A percentile compares a stretch with the other conserved stretches of the same genome.
Evolutionary conservation across 352 stramenopile species (phyloP).

Genomic region (Phytopythium cucurbitacearum): DNA sequence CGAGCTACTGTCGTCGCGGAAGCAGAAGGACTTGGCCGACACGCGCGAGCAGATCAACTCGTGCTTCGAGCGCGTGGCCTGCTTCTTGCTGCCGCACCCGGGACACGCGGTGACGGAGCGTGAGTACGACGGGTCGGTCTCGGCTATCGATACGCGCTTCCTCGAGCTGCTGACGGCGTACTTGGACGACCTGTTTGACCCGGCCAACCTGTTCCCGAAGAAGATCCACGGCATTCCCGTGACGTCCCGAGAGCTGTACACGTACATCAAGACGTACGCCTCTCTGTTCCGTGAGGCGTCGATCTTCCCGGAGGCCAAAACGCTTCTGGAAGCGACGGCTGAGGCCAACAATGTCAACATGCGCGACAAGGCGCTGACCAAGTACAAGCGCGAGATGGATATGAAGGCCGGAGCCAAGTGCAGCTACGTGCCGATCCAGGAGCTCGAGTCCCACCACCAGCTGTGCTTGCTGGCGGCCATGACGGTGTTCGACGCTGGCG

Average conservation of each 20-base stretch:
- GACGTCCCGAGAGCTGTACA: constrained; percentile 92
- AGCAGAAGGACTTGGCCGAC: constrained; percentile 91
- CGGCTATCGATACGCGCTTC: constrained; percentile 94
- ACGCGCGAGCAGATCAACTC: constrained; percentile 96
- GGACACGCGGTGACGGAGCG: constrained; percentile 96
- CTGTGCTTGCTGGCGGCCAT: constrained; percentile 78
- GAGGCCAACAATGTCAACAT: constrained; percentile 97
- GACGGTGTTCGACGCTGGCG: constrained; percentile 91
- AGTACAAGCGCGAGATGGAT: constrained; percentile 96
- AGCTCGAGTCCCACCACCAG: constrained; percentile 89
- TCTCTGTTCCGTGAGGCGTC: constrained; percentile 94
- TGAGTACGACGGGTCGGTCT: constrained; percentile 94
- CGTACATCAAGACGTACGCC: constrained; percentile 97
- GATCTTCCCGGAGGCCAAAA: constrained; percentile 97
- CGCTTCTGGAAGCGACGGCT: constrained; percentile 95
- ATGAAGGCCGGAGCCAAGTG: constrained; percentile 79
- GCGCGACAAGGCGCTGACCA: constrained; percentile 72
- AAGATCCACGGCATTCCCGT: constrained; percentile 93
- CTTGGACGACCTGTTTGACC: constrained; percentile 92
- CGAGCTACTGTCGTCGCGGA: constrained; percentile 89
- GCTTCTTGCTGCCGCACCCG: constrained; percentile 96
- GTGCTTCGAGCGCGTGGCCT: constrained; percentile 95
- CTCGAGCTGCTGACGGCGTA: constrained; percentile 93
- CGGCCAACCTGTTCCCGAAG: constrained; percentile 87
- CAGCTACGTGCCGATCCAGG: constrained; percentile 84